Conservation (phyloP, 495 filamentous ascomycete species). For the Penicillium samsonianum region DNA sequence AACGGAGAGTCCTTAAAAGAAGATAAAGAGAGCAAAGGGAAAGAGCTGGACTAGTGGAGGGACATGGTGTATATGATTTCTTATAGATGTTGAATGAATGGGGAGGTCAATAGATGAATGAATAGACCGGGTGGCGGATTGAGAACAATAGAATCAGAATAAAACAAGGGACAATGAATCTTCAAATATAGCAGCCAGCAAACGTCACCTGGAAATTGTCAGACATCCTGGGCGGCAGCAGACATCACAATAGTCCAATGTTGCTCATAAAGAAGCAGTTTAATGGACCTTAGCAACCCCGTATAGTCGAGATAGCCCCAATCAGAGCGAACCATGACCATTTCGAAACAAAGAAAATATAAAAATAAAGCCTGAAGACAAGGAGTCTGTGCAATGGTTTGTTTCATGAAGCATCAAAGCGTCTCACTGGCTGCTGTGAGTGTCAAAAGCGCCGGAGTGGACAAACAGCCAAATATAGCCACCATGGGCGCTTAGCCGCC, state of each 20-base stretch:
- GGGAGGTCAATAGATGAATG: slow-evolving; percentile 15
- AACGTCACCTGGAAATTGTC: background rate
- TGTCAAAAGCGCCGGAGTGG: slow-evolving; percentile 15
- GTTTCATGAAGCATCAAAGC: slow-evolving; percentile 28
- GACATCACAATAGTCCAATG: slow-evolving; percentile 4
- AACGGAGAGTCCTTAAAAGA: background rate
- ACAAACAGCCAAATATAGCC: slow-evolving; percentile 26
- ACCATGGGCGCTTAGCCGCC: slow-evolving; percentile 27
- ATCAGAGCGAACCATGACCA: slow-evolving; percentile 15
- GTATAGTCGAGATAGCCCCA: slow-evolving; percentile 15
- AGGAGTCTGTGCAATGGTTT: slow-evolving; percentile 10
- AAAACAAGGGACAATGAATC: slow-evolving; percentile 9
- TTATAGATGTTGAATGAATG: slow-evolving; percentile 24
- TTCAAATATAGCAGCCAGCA: slow-evolving; percentile 15
- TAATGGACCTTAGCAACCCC: slow-evolving; percentile 16
- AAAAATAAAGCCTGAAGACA: slow-evolving; percentile 24
- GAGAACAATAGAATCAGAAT: slow-evolving; percentile 16
- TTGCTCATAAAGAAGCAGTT: slow-evolving; percentile 19
- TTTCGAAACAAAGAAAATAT: slow-evolving; percentile 22
- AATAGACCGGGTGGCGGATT: slow-evolving; percentile 2
- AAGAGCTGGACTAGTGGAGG: slow-evolving; percentile 18
- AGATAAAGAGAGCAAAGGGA: slow-evolving; percentile 12
- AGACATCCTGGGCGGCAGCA: slow-evolving; percentile 19
- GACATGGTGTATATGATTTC: slow-evolving; percentile 15
- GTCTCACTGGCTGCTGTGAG: slow-evolving; percentile 14